Evolutionary conservation across 306 rosid genomes (phyloP).

Genomic region (Dalbergia cochinchinensis): DNA sequence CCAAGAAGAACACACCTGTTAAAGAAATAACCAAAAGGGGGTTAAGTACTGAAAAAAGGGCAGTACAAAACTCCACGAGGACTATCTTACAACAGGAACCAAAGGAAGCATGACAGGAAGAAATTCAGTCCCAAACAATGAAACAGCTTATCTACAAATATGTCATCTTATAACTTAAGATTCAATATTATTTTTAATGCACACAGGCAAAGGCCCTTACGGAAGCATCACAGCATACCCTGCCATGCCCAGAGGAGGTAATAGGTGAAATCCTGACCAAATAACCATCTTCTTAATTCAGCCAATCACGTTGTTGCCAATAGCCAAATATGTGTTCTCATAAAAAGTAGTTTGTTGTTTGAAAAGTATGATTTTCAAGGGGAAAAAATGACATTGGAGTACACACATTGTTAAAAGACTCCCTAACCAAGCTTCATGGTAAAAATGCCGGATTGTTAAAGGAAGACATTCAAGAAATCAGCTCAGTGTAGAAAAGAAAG

Average conservation of each 20-base stretch:
- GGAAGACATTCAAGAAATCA: constrained; percentile 30
- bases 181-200: constrained; percentile 18
- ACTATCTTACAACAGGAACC: constrained; percentile 25
- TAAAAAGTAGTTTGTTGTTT: not conserved
- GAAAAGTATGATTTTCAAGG: not conserved
- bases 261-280: constrained; percentile 13
- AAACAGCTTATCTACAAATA: constrained; percentile 20
- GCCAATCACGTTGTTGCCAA: not conserved
- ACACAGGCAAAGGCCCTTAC: constrained; percentile 15
- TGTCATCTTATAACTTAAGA: constrained; percentile 35
- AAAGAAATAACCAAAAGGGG: not conserved
- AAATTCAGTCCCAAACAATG: constrained; percentile 25
- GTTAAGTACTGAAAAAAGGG: constrained; percentile 40
- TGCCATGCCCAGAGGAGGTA: not conserved
- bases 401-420: constrained; percentile 15
- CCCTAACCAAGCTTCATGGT: constrained; percentile 26
- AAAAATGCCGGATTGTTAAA: constrained; percentile 12
- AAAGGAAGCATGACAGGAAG: constrained; percentile 21
- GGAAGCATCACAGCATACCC: constrained; percentile 17
- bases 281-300: constrained; percentile 22
- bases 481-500: constrained; percentile 11
- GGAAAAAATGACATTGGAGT: constrained; percentile 16
- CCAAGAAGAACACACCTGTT: constrained; percentile 96
- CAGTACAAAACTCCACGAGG: constrained; percentile 1
- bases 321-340: constrained; percentile 21